Percentiles rank a stretch among this genome's conserved stretches.
Conservation (phyloP, 2,329 filamentous ascomycete genomes). For the Colletotrichum cuscutae region DNA sequence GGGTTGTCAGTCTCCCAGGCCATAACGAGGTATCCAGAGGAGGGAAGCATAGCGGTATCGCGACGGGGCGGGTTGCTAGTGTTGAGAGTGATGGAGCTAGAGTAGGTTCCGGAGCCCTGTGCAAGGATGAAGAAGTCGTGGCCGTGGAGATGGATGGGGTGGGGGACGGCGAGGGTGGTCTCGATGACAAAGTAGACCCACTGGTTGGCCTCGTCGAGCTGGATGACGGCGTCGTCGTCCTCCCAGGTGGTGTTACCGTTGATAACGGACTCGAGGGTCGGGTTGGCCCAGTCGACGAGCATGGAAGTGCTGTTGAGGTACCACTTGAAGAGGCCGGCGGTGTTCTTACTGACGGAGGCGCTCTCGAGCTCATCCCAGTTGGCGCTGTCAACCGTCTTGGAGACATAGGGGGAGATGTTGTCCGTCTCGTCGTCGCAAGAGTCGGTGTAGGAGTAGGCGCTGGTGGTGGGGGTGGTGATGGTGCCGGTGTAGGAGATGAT, state of each 20-base stretch:
- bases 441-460: conserved; percentile 32
- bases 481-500: conserved; percentile 56
- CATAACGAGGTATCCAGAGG: conserved; percentile 57
- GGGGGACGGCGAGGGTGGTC: conserved; percentile 39
- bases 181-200: conserved; percentile 46
- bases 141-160: conserved; percentile 51
- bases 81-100: conserved; percentile 28
- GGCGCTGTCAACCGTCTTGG: conserved; percentile 43
- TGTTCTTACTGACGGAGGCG: conserved; percentile 41
- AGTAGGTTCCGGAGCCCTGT: conserved; percentile 33
- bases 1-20: conserved; percentile 62
- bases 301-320: conserved; percentile 51
- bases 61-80: conserved; percentile 60
- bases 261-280: conserved; percentile 41
- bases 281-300: conserved; percentile 44
- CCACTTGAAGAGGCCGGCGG: conserved; percentile 55
- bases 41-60: conserved; percentile 60
- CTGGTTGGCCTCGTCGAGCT: conserved; percentile 39
- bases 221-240: conserved; percentile 41
- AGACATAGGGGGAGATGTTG: conserved; percentile 47
- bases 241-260: conserved; percentile 37
- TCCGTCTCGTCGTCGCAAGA: conserved; percentile 49
- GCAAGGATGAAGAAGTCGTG: conserved; percentile 45
- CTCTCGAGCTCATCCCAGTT: conserved; percentile 42
- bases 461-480: conserved; percentile 28